Evolutionary conservation across 257 asterid species (phyloP).

Genomic region (Scutellaria galericulata): DNA sequence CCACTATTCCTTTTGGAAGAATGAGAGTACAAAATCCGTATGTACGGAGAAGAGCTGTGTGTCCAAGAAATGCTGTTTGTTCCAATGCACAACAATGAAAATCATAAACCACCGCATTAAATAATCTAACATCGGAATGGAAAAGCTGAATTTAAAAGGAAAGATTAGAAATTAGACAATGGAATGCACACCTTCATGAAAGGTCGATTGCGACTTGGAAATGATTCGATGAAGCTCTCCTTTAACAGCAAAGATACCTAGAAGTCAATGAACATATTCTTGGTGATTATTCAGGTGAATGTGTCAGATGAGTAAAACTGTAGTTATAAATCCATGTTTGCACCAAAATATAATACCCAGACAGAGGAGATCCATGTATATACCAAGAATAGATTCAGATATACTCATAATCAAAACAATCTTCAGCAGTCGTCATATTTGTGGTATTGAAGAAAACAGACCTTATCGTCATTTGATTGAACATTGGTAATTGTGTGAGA

Average conservation of each 20-base stretch:
- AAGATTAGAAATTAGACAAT: background rate
- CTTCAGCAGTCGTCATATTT: conserved; percentile 17
- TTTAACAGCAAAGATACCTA: conserved; percentile 94
- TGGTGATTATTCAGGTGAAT: background rate
- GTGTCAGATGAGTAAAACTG: background rate
- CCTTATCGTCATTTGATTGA: conserved; percentile 99
- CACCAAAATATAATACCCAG: no score
- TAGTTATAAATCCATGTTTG: background rate
- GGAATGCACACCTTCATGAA: conserved; percentile 80
- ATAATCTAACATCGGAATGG: background rate
- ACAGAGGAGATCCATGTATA: no score
- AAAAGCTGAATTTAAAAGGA: conserved; percentile 7
- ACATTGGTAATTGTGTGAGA: conserved; percentile 98
- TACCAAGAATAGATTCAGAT: no score
- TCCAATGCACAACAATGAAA: conserved; percentile 25
- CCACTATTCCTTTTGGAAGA: conserved; percentile 89
- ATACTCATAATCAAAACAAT: background rate
- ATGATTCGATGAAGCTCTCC: conserved; percentile 97
- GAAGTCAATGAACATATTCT: conserved; percentile 14
- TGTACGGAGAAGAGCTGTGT: conserved; percentile 99
- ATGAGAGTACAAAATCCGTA: conserved; percentile 92
- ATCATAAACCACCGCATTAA: background rate
- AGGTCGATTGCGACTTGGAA: conserved; percentile 83
- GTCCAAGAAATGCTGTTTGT: conserved; percentile 81
- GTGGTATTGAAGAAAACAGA: conserved; percentile 36